Base-by-base conservation (phyloP, 108 stramenopile genomes). In the Mayamaea pseudoterrestris region DNA sequence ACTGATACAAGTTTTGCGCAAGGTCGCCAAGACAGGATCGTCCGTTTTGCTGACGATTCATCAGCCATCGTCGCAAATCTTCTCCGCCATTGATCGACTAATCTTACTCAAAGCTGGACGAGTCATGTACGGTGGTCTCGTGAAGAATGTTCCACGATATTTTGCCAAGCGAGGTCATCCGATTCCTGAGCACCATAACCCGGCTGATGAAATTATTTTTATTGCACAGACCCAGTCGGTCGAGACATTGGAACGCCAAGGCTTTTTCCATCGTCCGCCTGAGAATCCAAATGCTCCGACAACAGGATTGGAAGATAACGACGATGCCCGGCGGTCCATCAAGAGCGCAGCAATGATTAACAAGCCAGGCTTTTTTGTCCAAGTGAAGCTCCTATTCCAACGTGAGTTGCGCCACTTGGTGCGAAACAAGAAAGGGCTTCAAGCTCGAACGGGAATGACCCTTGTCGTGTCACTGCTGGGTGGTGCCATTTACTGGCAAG, bases 171-270 rank as follows among this genome's bases (percentile, higher is more conserved):
- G 66, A n/a, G 63, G 66, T 22, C 61, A 66, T 42, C 74, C 84
- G 3, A 50, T 60, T 47, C 84, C 84, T 24, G 46, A 29, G 7
- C 50, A 76, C 26, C 81, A 76, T 37, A 79, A 79, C 30, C 74
- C 77, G 2, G 80, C 81, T 14, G 85, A 88, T 68, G 71, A 66
- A 61, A 70, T 80, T 21, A 70, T 88, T 73, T n/a, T n/a, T n/a
- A n/a, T n/a, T n/a, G n/a, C n/a, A n/a, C n/a, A n/a, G n/a, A n/a
- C n/a, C n/a, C n/a, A n/a, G n/a, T n/a, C n/a, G n/a, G n/a, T n/a
- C n/a, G n/a, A n/a, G n/a, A n/a, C n/a, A n/a, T n/a, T n/a, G n/a
- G n/a, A n/a, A n/a, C n/a, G n/a, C n/a, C n/a, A n/a, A n/a, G n/a
- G n/a, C n/a, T n/a, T n/a, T n/a, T n/a, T n/a, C n/a, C n/a, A n/a